These are phyloP conservation scores for Globisporangium canariense DNA, from an alignment of 352 stramenopile genomes.

Conservation along the genomic window DNA sequence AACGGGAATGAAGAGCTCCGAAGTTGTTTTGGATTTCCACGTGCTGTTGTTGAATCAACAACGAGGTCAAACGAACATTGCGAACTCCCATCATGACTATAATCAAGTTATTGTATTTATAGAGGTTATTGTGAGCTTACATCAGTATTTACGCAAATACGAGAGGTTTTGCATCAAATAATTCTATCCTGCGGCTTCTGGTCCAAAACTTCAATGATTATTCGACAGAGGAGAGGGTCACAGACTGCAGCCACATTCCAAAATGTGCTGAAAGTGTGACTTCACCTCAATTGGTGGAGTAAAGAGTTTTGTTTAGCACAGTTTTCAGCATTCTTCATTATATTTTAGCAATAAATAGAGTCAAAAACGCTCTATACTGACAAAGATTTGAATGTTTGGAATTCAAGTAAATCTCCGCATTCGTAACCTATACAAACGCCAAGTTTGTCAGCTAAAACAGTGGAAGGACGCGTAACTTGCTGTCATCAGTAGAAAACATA, in stretches of 20 bases:
- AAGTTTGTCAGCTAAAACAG: too few relatives aligned
- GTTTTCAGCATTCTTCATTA: too few relatives aligned
- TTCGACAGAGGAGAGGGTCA: constrained; percentile 1
- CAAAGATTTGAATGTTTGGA: too few relatives aligned
- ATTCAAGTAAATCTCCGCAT: too few relatives aligned
- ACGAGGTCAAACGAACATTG: background rate
- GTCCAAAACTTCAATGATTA: constrained; percentile 12
- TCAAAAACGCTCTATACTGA: too few relatives aligned
- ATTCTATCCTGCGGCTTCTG: background rate
- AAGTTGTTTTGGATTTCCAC: background rate
- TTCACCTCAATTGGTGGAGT: background rate
- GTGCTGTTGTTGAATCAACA: constrained; percentile 1
- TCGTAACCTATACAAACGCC: too few relatives aligned
- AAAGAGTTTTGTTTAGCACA: background rate
- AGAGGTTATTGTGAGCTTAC: background rate
- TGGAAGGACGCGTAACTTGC: too few relatives aligned
- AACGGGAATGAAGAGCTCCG: background rate
- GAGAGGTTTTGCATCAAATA: background rate
- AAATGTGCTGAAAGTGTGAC: background rate
- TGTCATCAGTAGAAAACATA: too few relatives aligned
- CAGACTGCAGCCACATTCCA: background rate
- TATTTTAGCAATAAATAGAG: too few relatives aligned
- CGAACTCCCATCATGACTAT: background rate
- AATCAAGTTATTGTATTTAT: background rate
- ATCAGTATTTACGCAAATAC: background rate